Evolutionary conservation across 192 early-diverging fungal genomes (phyloP).

Genomic region (Pilobolus umbonatus): DNA sequence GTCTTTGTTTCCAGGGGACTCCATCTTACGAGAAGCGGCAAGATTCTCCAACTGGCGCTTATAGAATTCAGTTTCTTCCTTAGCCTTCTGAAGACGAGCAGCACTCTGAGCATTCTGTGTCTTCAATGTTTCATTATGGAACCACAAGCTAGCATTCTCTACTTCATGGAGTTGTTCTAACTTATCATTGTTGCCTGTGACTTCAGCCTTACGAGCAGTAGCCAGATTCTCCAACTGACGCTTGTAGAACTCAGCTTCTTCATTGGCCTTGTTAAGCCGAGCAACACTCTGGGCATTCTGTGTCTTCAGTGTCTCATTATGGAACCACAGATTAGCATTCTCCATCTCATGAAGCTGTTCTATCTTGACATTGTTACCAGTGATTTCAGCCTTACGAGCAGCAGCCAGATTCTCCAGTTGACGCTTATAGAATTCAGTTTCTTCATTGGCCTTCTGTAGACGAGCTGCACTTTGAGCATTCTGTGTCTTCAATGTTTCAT

Average conservation of each 20-base stretch:
- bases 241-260: background rate
- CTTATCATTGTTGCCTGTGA: no score
- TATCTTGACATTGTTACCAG: background rate
- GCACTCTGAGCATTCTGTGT: constrained; percentile 3
- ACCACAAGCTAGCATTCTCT: constrained; percentile 7
- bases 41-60: background rate
- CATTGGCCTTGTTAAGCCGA: background rate
- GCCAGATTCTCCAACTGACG: background rate
- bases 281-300: background rate
- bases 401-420: background rate
- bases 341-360: no score
- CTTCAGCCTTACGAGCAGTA: background rate
- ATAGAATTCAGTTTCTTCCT: constrained; percentile 9
- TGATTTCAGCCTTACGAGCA: background rate
- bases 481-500: background rate
- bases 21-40: no score
- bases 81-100: background rate
- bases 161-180: no score
- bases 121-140: constrained; percentile 4
- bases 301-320: background rate
- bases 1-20: no score
- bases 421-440: background rate
- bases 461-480: background rate
- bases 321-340: background rate
- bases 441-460: background rate